Evolutionary conservation across 2,329 filamentous ascomycete species (phyloP).

Genomic region (Mycosphaerelloides madeirae): DNA sequence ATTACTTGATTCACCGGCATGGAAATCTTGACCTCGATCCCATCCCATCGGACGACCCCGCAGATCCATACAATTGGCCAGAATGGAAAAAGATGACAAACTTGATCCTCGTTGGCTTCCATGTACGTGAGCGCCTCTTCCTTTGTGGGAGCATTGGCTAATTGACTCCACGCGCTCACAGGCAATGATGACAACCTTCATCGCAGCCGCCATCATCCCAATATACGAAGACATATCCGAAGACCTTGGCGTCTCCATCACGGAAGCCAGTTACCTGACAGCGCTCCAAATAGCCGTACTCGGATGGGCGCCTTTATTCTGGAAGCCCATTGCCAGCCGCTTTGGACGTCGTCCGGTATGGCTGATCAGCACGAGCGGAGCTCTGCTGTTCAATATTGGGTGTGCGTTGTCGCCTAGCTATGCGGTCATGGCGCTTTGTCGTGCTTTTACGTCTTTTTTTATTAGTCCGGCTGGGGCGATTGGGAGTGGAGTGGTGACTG

Average conservation of each 20-base stretch:
- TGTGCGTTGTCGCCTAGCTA: conserved; percentile 50
- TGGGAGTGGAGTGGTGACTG: conserved; percentile 54
- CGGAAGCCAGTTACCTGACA: conserved; percentile 50
- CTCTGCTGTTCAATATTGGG: conserved; percentile 49
- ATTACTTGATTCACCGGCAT: conserved; percentile 51
- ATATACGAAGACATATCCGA: conserved; percentile 51
- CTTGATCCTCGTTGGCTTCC: conserved; percentile 49
- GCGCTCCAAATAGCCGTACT: conserved; percentile 54
- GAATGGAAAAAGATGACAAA: conserved; percentile 49
- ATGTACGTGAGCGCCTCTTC: conserved; percentile 33
- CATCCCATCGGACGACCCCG: conserved; percentile 46
- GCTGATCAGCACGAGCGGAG: conserved; percentile 47
- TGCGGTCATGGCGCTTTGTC: conserved; percentile 47
- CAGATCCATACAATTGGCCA: conserved; percentile 54
- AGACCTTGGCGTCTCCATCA: conserved; percentile 48
- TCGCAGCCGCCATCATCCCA: conserved; percentile 50
- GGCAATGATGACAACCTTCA: conserved; percentile 55
- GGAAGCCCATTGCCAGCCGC: conserved; percentile 51
- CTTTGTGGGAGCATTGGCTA: too few species aligned
- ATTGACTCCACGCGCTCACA: too few species aligned
- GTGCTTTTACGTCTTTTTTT: conserved; percentile 53
- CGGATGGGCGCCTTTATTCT: conserved; percentile 52
- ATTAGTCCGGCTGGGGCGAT: conserved; percentile 52
- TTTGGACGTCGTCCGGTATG: conserved; percentile 54
- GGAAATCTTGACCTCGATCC: conserved; percentile 53